Evolutionary conservation across 2,329 filamentous ascomycete species (phyloP), one percentile per base, ranked within the genome.

Genomic region (Fusarium caatingaense): DNA sequence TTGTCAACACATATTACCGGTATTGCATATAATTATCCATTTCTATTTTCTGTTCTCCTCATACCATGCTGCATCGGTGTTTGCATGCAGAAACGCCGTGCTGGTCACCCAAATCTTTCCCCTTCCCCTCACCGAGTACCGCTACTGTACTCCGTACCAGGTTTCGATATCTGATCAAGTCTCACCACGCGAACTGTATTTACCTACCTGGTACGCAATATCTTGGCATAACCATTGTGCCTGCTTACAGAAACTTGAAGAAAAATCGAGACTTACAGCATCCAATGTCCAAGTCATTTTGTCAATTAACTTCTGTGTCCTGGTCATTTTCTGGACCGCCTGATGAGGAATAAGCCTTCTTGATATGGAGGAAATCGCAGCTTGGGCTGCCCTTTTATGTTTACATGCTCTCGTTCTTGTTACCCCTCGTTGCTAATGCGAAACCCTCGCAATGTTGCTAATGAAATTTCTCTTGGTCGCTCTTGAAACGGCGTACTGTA

Each of bases 1-100:
- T 44, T 64, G 49, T 45, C 55, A 37, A 30, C 34, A 40, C 44
- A 48, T 63, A 37, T 56, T 64, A 37, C 34, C 18, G 34, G 34
- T 37, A 64, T 63, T 64, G 59, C 60, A 63, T 63, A 56, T 48
- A 63, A 47, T 56, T 58, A 58, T 42, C 57, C 41, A 54, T 41
- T 28, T 12, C 27, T 54, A 45, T 32, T 45, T 51, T 37, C 41
- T 27, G 21, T 44, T 56, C 48, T 55, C 57, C 54, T 59, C 44
- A 42, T 63, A 55, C 71, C 62, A 74, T 62, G 56, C 66, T 73
- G 34, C 47, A 64, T 74, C 72, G 62, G 68, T 70, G 60, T 62
- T 55, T 56, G 53, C 67, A 66, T 68, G 62, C 72, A 74, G 72
- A 64, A 66, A 57, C 47, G 45, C 37, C 27, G 18, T 45, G 44